A percentile compares a stretch with the other conserved stretches of the same genome.
Evolutionary conservation across 1,139 yeast genomes (phyloP).

Genomic region (Lizanozyma gosingica): DNA sequence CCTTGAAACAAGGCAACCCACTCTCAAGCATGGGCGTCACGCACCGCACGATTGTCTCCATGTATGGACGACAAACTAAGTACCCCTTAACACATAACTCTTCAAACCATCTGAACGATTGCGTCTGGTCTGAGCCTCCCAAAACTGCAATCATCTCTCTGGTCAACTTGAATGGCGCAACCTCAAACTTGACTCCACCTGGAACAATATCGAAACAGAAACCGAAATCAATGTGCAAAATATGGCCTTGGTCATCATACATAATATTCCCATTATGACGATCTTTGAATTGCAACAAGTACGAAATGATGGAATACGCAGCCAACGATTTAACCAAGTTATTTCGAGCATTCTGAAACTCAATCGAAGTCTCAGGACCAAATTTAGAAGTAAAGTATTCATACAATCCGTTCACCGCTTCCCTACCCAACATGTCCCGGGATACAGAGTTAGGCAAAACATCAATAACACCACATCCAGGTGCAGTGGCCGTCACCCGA

Average conservation of each 20-base stretch:
- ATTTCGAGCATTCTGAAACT: constrained; percentile 83
- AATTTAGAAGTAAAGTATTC: constrained; percentile 88
- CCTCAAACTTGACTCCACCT: constrained; percentile 96
- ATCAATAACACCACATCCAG: constrained; percentile 98
- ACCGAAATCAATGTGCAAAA: constrained; percentile 94
- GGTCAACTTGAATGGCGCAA: constrained; percentile 93
- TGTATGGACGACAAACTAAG: constrained; percentile 81
- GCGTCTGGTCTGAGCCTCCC: constrained; percentile 82
- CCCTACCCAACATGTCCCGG: constrained; percentile 97
- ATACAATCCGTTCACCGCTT: constrained; percentile 93
- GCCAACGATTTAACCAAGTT: constrained; percentile 92
- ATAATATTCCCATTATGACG: constrained; percentile 98
- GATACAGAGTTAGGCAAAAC: constrained; percentile 92
- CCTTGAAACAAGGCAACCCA: constrained; percentile 93
- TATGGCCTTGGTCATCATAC: constrained; percentile 95
- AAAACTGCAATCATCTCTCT: constrained; percentile 93
- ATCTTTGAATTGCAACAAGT: constrained; percentile 88
- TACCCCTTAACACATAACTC: constrained; percentile 91
- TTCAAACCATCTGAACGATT: constrained; percentile 89
- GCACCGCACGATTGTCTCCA: constrained; percentile 77
- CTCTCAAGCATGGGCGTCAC: constrained; percentile 91
- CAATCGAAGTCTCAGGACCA: constrained; percentile 87
- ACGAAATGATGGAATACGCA: constrained; percentile 91
- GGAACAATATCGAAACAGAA: constrained; percentile 98
- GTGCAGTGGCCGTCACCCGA: constrained; percentile 96